phyloP scores from a whole-genome alignment of 2,329 filamentous ascomycete genomes.

The Xylaria sp. region DNA sequence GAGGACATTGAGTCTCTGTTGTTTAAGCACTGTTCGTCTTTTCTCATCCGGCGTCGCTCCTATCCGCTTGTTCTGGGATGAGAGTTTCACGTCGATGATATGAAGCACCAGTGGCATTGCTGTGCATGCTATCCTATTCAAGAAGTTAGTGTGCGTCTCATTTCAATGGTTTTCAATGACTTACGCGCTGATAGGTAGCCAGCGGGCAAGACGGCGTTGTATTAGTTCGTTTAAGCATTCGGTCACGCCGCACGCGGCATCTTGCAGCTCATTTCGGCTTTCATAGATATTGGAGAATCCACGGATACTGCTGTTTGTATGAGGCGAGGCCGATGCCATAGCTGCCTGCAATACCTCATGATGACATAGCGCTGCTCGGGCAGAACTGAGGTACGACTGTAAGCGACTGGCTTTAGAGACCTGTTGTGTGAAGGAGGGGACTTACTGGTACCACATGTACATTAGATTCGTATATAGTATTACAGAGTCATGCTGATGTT shows the following conservation, averaged over 20 bases:
- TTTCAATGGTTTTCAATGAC: not conserved
- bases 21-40: conserved; percentile 53
- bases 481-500: conserved; percentile 54
- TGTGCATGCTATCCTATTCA: conserved; percentile 49
- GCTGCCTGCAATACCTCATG: conserved; percentile 58
- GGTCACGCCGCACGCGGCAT: conserved; percentile 57
- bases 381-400: conserved; percentile 50
- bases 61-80: conserved; percentile 43
- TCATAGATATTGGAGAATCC: conserved; percentile 54
- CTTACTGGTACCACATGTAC: conserved; percentile 64
- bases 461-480: conserved; percentile 59
- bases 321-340: conserved; percentile 52
- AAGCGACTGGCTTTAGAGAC: conserved; percentile 5
- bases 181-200: conserved; percentile 60
- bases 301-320: conserved; percentile 47
- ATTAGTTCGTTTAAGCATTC: conserved; percentile 60
- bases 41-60: conserved; percentile 42
- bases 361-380: conserved; percentile 57
- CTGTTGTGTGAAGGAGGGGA: conserved; percentile 2
- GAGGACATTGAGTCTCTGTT: conserved; percentile 57
- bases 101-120: conserved; percentile 52
- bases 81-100: conserved; percentile 53
- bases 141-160: conserved; percentile 5
- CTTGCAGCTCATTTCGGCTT: conserved; percentile 56
- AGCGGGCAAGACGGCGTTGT: conserved; percentile 56